Conservation (phyloP, 2,329 filamentous ascomycete genomes). For the Microsporum ferrugineum region DNA sequence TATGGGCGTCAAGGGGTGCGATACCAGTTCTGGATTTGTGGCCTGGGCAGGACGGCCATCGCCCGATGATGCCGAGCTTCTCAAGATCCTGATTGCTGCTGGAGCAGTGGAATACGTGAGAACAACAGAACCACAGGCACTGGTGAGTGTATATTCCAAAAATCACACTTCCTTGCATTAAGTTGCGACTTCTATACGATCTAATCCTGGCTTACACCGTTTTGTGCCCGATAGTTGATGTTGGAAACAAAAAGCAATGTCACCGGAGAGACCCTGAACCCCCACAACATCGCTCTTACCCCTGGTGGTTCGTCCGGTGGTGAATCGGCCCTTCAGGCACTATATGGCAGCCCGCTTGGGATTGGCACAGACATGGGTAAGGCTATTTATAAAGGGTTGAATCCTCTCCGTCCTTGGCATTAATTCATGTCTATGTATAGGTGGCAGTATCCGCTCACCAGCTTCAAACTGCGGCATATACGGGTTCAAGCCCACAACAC, state of each 20-base stretch:
- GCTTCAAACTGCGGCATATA: constrained; percentile 44
- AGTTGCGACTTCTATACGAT: background rate
- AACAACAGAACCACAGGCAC: constrained; percentile 52
- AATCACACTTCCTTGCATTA: background rate
- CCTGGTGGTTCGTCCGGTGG: constrained; percentile 57
- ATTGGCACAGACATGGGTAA: constrained; percentile 53
- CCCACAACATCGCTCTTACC: constrained; percentile 51
- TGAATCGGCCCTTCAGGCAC: constrained; percentile 51
- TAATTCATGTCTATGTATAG: constrained; percentile 26
- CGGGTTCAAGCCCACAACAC: constrained; percentile 30
- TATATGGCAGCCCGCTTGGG: constrained; percentile 49
- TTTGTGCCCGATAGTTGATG: constrained; percentile 28
- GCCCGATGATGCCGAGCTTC: constrained; percentile 7
- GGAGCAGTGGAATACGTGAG: constrained; percentile 49
- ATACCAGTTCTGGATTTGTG: constrained; percentile 52
- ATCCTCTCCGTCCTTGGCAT: constrained; percentile 15
- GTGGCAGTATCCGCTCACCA: constrained; percentile 37
- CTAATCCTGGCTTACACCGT: background rate
- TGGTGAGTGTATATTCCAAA: constrained; percentile 29
- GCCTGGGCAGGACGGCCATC: constrained; percentile 49
- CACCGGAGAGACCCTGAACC: constrained; percentile 53
- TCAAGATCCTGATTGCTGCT: constrained; percentile 11
- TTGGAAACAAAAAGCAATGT: constrained; percentile 51
- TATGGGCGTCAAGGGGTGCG: constrained; percentile 36
- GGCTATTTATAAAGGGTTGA: background rate